Evolutionary conservation across 805 yeast species (phyloP), one percentile per base, ranked within the genome.

Genomic region (Starmera caribaea): DNA sequence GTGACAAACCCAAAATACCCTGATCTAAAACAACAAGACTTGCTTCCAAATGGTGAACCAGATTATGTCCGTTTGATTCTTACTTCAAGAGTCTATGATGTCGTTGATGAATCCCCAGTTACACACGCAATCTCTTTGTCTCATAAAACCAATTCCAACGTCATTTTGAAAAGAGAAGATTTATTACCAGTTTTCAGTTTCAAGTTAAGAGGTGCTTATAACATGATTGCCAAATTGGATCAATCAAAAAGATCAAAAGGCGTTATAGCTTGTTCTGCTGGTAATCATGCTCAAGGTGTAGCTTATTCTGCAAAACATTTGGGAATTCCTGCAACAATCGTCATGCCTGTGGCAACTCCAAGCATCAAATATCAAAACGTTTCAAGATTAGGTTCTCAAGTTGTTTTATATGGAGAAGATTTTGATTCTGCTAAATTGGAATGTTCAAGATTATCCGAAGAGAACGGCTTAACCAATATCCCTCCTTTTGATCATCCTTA

Each of bases 401-500:
- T 94, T 33, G 96, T 92, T 0, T 70, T 92, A 9, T 79, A 74
- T 54, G 99, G 99, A 41, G 90, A 87, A 37, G 97, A 87, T 55
- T 92, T 92, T 50, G 98, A 92, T 58, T 71, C 83, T n/a, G 96
- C 98, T 16, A 94, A 92, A 59, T 76, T 71, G 12, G 97, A 92
- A 60, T 92, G 98, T 63, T 69, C 71, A 2, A 67, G 95, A 41
- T 64, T 92, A 39, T 65, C 82, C 24, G 63, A 65, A 27, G 77
- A 79, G 53, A 73, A 86, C 43, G 88, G 86, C 12, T 68, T 86
- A 52, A 83, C 92, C 6, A 82, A 87, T 51, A 84, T 92, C 35
- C 98, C 98, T n/a, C 99, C 99, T 1, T 92, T 92, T 58, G 95
- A 92, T 56, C 97, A 92, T 55, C 99, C 99, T 2, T 86, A 81